Percentiles rank a stretch among this genome's conserved stretches.
Conservation (phyloP, 192 early-diverging fungal genomes). For the Podila epigama region DNA sequence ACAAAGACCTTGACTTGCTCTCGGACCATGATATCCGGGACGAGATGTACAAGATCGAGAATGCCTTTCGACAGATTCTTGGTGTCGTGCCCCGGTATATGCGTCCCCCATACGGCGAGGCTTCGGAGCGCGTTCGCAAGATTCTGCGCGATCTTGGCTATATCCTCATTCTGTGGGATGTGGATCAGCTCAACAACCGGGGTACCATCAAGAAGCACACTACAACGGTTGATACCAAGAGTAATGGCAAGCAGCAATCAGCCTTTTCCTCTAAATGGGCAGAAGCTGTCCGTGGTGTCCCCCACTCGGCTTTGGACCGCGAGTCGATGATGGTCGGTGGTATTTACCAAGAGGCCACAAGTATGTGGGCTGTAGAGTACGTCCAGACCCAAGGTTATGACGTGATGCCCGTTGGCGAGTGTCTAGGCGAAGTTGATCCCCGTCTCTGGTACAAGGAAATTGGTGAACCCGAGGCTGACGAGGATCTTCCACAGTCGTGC, state of each 20-base stretch:
- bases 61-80: constrained; percentile 57
- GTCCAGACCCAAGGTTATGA: constrained; percentile 31
- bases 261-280: constrained; percentile 21
- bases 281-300: constrained; percentile 33
- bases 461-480: no score
- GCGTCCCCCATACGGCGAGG: constrained; percentile 64
- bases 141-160: constrained; percentile 27
- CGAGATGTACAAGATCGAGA: constrained; percentile 57
- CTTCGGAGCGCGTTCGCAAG: constrained; percentile 2
- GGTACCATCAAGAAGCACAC: background rate
- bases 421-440: constrained; percentile 34
- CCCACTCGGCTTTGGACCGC: constrained; percentile 10
- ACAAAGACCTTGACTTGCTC: constrained; percentile 52
- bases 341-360: constrained; percentile 43
- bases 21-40: constrained; percentile 52
- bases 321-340: constrained; percentile 26
- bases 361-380: constrained; percentile 37
- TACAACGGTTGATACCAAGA: background rate
- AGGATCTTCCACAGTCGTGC: no score
- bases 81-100: constrained; percentile 65
- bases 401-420: constrained; percentile 29
- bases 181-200: constrained; percentile 25
- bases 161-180: constrained; percentile 46
- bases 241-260: background rate
- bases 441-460: constrained; percentile 44